Evolutionary conservation across 768 basidiomycete species (phyloP), one percentile per base, ranked within the genome.

Genomic region (Boletus rubropictus): DNA sequence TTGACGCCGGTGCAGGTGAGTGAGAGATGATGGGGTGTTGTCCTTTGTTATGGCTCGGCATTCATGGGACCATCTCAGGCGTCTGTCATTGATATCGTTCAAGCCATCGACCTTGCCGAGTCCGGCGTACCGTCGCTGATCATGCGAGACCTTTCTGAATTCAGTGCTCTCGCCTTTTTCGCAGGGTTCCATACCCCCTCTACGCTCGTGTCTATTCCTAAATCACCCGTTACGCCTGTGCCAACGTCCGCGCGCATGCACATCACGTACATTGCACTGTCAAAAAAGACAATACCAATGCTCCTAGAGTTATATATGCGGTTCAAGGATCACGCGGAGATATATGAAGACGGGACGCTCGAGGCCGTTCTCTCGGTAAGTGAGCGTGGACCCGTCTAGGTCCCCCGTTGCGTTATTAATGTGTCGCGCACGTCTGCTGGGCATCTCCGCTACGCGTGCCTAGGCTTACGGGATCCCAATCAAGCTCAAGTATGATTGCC

Each of bases 401-500:
- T 34, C 32, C 20, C 36, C 11, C n/a, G 1, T 17, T 24, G 7
- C 20, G 24, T 20, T 38, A 25, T 35, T 28, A 35, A 44, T 4
- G 1, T 35, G 27, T 36, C 27, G 3, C 25, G 18, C 40, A 14
- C 22, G 21, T 21, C 27, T 20, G 18, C 4, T 17, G 25, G 24
- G 12, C 17, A 7, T 20, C 6, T 25, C 24, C 27, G n/a, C 18
- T 12, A 18, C 17, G 25, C 15, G 5, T 9, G 9, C 25, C n/a
- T 20, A 91, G 88, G 86, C 92, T 0, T 93, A 89, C 57, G 80
- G 88, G 4, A 84, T 95, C 28, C 93, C 95, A 2, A 81, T 97
- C 62, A 92, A 93, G 60, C 71, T 98, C 53, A 94, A 94, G 67
- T 95, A 97, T 53, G 91, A 95, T 29, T 96, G 94, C 63, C 94